These are phyloP conservation scores for Sclerotiophoma versabilis DNA, from an alignment of 2,329 filamentous ascomycete genomes.

Conservation along the genomic window DNA sequence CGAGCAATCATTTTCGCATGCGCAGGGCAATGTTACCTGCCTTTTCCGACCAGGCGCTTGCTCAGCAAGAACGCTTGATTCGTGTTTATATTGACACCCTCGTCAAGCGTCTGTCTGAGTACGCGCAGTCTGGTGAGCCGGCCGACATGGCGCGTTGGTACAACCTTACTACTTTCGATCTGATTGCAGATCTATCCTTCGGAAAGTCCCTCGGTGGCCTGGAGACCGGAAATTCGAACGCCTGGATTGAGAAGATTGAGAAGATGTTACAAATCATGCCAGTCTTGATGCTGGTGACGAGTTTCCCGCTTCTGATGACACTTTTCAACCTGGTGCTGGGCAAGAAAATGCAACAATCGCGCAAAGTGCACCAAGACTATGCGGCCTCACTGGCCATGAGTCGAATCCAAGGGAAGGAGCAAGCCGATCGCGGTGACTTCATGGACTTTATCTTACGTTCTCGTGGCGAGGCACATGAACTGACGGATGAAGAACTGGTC, in stretches of 20 bases:
- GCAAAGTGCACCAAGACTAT: slow-evolving; percentile 15
- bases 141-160: slow-evolving; percentile 24
- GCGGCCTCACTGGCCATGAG: slow-evolving; percentile 13
- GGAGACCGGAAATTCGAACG: slow-evolving; percentile 13
- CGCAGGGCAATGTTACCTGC: slow-evolving; percentile 51
- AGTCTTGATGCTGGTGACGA: slow-evolving; percentile 10
- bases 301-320: slow-evolving; percentile 7
- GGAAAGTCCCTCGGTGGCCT: slow-evolving; percentile 31
- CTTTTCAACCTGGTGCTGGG: slow-evolving; percentile 12
- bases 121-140: not conserved
- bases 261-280: slow-evolving; percentile 17
- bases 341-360: slow-evolving; percentile 16
- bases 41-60: slow-evolving; percentile 22
- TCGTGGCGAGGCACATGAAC: slow-evolving; percentile 7
- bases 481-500: slow-evolving; percentile 16
- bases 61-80: slow-evolving; percentile 23
- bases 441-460: slow-evolving; percentile 20
- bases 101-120: slow-evolving; percentile 10
- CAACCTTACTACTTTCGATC: slow-evolving; percentile 34
- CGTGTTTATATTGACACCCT: slow-evolving; percentile 20
- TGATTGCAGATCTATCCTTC: slow-evolving; percentile 35
- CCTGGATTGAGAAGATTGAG: slow-evolving; percentile 21
- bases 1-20: slow-evolving; percentile 48
- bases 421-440: slow-evolving; percentile 15
- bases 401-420: slow-evolving; percentile 14